Evolutionary conservation across 257 asterid species (phyloP).

Genomic region (Pogostemon cablin): DNA sequence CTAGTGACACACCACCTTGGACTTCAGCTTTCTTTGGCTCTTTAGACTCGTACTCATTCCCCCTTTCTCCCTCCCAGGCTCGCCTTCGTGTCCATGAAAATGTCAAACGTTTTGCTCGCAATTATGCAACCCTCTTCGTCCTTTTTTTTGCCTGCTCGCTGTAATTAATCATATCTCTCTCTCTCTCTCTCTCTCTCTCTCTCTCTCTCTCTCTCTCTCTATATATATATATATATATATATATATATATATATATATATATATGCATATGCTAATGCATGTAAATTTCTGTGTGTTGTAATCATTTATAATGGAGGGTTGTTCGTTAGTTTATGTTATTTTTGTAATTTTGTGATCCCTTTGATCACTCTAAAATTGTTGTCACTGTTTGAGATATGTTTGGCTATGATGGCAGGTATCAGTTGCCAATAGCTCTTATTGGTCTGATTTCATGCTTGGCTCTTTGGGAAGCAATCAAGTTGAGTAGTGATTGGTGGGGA

Average conservation of each 20-base stretch:
- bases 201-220: conserved; percentile 14
- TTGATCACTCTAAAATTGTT: not conserved
- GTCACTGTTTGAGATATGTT: conserved; percentile 9
- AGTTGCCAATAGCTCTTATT: conserved; percentile 75
- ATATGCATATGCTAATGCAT: not conserved
- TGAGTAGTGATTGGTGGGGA: conserved; percentile 63
- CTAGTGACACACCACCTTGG: conserved; percentile 82
- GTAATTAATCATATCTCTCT: conserved; percentile 40
- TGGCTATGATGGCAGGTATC: conserved; percentile 60
- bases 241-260: not conserved
- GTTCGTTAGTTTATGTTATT: not conserved
- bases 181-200: not conserved
- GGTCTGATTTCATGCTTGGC: conserved; percentile 78
- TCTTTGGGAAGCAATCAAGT: conserved; percentile 76
- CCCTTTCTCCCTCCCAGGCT: conserved; percentile 83
- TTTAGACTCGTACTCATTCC: conserved; percentile 73
- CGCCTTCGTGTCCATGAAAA: conserved; percentile 91
- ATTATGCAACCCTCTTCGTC: conserved; percentile 68
- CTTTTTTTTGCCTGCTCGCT: conserved; percentile 82
- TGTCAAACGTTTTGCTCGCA: conserved; percentile 85
- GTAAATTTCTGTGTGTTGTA: not conserved
- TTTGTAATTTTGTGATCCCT: not conserved
- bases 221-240: not conserved
- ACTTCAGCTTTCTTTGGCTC: conserved; percentile 71
- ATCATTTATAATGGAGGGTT: not conserved